phyloP scores from a whole-genome alignment of 2,329 filamentous ascomycete genomes.

The Pseudogymnoascus sp. region DNA sequence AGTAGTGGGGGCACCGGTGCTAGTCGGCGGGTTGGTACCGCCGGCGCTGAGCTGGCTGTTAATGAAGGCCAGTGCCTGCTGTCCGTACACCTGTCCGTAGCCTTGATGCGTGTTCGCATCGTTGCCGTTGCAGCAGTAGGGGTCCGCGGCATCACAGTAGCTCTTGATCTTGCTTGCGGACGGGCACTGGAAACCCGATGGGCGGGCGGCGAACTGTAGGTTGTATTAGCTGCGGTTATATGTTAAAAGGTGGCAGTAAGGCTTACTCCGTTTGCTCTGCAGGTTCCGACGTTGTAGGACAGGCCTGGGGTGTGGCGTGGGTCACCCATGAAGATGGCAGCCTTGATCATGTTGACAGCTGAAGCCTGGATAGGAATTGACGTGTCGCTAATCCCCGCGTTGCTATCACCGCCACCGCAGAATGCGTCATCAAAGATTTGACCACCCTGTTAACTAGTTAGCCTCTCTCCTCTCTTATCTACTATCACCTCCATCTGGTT shows the following conservation, averaged over 20 bases:
- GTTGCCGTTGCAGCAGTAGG: conserved; percentile 54
- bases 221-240: background rate
- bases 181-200: conserved; percentile 44
- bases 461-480: background rate
- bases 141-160: conserved; percentile 52
- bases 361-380: conserved; percentile 35
- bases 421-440: conserved; percentile 56
- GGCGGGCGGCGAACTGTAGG: conserved; percentile 45
- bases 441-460: conserved; percentile 37
- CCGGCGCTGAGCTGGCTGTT: conserved; percentile 37
- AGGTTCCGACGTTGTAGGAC: conserved; percentile 54
- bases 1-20: background rate
- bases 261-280: conserved; percentile 49
- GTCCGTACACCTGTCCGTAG: conserved; percentile 49
- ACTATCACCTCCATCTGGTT: background rate
- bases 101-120: conserved; percentile 46
- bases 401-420: conserved; percentile 46
- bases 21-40: conserved; percentile 15
- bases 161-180: conserved; percentile 47
- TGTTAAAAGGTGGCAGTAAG: background rate
- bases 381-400: conserved; percentile 38
- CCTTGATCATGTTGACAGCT: conserved; percentile 49
- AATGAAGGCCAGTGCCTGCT: conserved; percentile 47
- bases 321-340: conserved; percentile 57
- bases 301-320: conserved; percentile 48